Percentiles rank a stretch among this genome's conserved stretches.
Conservation (phyloP, 768 basidiomycete genomes). For the Leccinellum luteum region DNA sequence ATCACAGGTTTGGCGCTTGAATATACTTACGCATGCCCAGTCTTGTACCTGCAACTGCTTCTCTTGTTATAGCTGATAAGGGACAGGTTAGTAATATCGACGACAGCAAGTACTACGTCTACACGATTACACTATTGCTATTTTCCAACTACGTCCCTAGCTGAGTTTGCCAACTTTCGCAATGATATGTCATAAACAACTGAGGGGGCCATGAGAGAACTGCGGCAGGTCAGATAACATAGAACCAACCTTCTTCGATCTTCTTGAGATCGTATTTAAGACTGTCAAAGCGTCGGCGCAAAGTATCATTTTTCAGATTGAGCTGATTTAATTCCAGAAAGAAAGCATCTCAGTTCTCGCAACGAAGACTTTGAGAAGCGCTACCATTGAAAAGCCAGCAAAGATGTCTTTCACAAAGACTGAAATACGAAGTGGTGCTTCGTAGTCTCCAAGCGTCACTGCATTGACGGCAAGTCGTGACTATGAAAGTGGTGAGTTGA, state of each 20-base stretch:
- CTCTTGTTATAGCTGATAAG: not conserved
- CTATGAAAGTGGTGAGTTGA: conserved; percentile 36
- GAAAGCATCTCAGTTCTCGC: conserved; percentile 2
- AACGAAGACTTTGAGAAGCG: not conserved
- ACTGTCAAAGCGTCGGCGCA: conserved; percentile 76
- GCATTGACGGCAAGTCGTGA: conserved; percentile 77
- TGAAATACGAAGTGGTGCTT: conserved; percentile 76
- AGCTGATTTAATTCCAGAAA: conserved; percentile 42
- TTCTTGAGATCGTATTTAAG: conserved; percentile 87
- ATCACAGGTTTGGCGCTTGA: too few species aligned
- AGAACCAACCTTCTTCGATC: conserved; percentile 72
- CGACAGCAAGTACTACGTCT: not conserved
- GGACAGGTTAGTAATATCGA: not conserved
- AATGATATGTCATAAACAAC: conserved; percentile 86
- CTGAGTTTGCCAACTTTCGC: conserved; percentile 52
- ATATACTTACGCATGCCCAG: not conserved
- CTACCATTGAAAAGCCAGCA: conserved; percentile 80
- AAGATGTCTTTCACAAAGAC: conserved; percentile 79
- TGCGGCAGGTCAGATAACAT: not conserved
- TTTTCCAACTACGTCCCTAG: conserved; percentile 1
- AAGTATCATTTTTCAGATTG: conserved; percentile 75
- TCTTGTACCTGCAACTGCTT: not conserved
- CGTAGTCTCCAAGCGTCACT: conserved; percentile 80
- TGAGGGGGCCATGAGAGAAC: conserved; percentile 27
- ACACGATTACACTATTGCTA: not conserved